These are phyloP conservation scores for Penicillium corylophilum DNA, from an alignment of 2,329 filamentous ascomycete species.

Conservation along the genomic window DNA sequence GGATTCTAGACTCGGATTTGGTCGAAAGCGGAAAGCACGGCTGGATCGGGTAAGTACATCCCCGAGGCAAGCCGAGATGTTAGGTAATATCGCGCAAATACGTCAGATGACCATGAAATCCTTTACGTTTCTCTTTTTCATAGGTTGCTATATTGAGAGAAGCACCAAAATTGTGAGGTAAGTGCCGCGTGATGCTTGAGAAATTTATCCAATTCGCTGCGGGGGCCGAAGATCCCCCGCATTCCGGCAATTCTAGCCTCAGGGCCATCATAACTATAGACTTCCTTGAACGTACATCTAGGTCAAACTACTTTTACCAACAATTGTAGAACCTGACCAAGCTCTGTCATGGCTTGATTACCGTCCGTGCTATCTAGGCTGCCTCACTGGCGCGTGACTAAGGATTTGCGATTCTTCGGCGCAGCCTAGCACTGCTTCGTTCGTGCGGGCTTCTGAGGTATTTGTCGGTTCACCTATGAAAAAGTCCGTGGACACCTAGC, in stretches of 20 bases:
- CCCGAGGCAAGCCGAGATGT: slow-evolving; percentile 3
- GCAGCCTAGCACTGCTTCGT: no score
- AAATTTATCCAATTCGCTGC: slow-evolving; percentile 1
- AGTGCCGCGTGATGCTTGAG: background rate
- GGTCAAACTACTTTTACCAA: no score
- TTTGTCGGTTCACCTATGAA: no score
- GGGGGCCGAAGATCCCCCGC: background rate
- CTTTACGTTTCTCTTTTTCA: slow-evolving; percentile 3
- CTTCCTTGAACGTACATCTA: no score
- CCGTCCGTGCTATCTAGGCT: no score
- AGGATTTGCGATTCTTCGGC: no score
- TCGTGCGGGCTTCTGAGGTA: no score
- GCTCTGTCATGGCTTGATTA: no score
- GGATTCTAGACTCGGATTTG: slow-evolving; percentile 9
- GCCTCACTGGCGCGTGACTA: no score
- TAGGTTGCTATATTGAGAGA: background rate
- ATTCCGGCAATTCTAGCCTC: background rate
- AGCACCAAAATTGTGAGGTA: background rate
- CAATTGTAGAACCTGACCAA: no score
- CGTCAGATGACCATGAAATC: slow-evolving; percentile 4
- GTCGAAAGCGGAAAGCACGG: background rate
- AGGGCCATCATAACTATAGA: background rate
- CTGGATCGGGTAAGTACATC: slow-evolving; percentile 3
- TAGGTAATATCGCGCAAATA: slow-evolving; percentile 8
- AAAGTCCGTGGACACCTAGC: no score